Percentiles rank a stretch among this genome's conserved stretches.
Evolutionary conservation across 805 yeast genomes (phyloP).

Genomic region (Pichia phayaonensis): DNA sequence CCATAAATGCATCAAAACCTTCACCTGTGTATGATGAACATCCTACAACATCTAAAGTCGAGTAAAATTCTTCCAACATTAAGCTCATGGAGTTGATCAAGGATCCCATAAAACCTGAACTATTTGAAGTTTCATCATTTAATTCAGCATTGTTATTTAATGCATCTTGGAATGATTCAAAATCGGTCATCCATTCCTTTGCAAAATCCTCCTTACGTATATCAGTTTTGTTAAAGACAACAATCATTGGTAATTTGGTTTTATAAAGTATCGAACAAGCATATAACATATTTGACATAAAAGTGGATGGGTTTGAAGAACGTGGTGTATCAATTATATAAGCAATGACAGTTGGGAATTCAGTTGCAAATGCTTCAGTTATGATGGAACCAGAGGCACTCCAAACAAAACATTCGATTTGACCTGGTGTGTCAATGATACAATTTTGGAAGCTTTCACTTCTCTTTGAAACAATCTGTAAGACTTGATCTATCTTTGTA

Average conservation of each 20-base stretch:
- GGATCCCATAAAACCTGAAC: slow-evolving; percentile 90
- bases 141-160: slow-evolving; percentile 58
- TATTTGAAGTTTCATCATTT: slow-evolving; percentile 49
- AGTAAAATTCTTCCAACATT: slow-evolving; percentile 93
- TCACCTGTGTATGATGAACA: slow-evolving; percentile 90
- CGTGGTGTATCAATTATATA: slow-evolving; percentile 96
- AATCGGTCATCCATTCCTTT: slow-evolving; percentile 95
- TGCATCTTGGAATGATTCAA: slow-evolving; percentile 83
- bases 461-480: slow-evolving; percentile 75
- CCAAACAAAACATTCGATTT: slow-evolving; percentile 98
- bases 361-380: slow-evolving; percentile 92
- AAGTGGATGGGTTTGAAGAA: slow-evolving; percentile 89
- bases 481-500: slow-evolving; percentile 94
- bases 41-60: slow-evolving; percentile 86
- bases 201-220: slow-evolving; percentile 81
- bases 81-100: slow-evolving; percentile 90
- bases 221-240: slow-evolving; percentile 94
- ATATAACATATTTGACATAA: slow-evolving; percentile 96
- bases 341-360: slow-evolving; percentile 93
- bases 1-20: slow-evolving; percentile 86
- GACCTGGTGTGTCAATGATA: slow-evolving; percentile 96
- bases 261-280: slow-evolving; percentile 96
- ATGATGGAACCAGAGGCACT: slow-evolving; percentile 95
- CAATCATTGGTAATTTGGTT: slow-evolving; percentile 92
- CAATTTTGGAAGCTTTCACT: slow-evolving; percentile 54